Evolutionary conservation across 306 rosid species (phyloP), one percentile per base, ranked within the genome.

Genomic region (Oemleria cerasiformis): DNA sequence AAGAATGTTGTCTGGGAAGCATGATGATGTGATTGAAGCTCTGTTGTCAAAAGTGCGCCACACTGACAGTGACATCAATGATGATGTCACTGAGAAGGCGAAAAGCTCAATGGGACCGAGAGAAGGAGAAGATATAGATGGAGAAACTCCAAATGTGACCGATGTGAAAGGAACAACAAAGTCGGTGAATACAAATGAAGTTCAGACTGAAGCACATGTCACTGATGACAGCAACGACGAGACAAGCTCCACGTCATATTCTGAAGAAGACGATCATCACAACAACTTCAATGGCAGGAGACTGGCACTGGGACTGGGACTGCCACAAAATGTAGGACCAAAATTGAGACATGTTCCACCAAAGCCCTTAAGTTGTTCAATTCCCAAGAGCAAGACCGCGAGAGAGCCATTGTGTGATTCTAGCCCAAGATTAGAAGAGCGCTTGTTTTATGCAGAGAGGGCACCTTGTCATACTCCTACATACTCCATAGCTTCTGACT

Each of bases 401-500:
- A 69, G 64, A 21, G 92, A 87, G 17, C 66, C 79, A 51, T 41
- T 73, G 0, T 70, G 50, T 72, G 86, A 79, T 3, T 67, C 60
- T 47, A 45, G 85, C 71, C 79, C 92, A 34, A 82, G 76, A 70
- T 56, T 45, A 60, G 84, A 84, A 0, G 88, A 87, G 13, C 71
- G 50, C 17, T 43, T 80, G 49, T 75, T 77, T 45, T 86, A 63
- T 70, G 4, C 66, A 0, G 82, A 68, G 9, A 79, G 84, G 9
- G 70, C 71, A 4, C 23, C 69, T 60, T 83, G 82, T 73, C 96
- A 89, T 49, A 88, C 90, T 1, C 91, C 86, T 40, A 76, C 92
- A 12, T 80, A 55, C 72, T 95, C 96, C 67, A 85, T 95, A 56
- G 97, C 99, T 63, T 95, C 99, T 73, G 99, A 95, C 56, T 30